Base-by-base conservation (phyloP, 495 filamentous ascomycete species). In the Massariosphaeria phaeospora region DNA sequence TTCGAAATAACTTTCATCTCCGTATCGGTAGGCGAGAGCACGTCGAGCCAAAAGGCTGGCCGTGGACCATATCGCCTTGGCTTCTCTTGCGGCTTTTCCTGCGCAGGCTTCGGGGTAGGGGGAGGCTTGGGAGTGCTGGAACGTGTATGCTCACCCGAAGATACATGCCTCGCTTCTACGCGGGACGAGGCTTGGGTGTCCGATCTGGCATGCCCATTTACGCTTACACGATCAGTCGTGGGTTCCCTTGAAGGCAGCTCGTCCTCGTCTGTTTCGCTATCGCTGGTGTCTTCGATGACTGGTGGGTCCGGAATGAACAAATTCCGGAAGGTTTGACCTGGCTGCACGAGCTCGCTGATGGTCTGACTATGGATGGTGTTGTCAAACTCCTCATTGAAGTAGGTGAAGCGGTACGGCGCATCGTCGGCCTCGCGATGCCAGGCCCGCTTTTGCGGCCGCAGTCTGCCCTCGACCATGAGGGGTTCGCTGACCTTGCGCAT, bases 371-470 rank as follows among this genome's bases (percentile, higher is more conserved):
- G 93, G 57, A 97, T 93, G 0, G 93, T 97, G 63, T 85, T 89
- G 41, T 84, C 83, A 54, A 97, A 88, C 57, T 96, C 89, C 63
- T 97, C 93, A 67, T 96, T 96, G 76, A 98, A 98, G 64, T 98
- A 98, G 1, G 93, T 98, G 66, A 95, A 97, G 36, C 93, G 81
- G 66, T 94, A 98, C 0, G 93, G 93, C 0, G 83, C 83, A 45
- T 96, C 94, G 31, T 96, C 90, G 59, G 93, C 88, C 52, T 86
- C 83, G 21, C 83, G 78, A 67, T 91, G 89, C 93, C 93, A 98
- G 4, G 76, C 74, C 46, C 71, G 69, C 61, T 85, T 88, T 53
- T 88, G 83, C 7, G 93, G 89, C 8, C 93, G 82, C 44, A 97
- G 67, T 48, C 93, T 79, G 7, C 93, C 93, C 42, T 86, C 89